phyloP scores from a whole-genome alignment of 2,329 filamentous ascomycete species.

The Hypoxylon sp. region DNA sequence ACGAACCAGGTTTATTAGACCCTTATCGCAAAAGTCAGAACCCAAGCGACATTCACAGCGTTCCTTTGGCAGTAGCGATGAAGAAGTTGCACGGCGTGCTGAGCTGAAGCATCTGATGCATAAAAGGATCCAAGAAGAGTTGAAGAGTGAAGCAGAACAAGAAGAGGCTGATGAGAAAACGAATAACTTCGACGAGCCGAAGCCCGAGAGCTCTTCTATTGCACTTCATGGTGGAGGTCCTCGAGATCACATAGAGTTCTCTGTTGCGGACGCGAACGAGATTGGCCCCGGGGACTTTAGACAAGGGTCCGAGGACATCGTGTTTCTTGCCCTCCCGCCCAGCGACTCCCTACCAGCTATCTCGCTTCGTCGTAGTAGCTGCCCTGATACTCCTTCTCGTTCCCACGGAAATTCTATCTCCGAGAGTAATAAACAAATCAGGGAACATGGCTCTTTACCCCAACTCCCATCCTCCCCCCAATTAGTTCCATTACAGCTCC shows the following conservation, averaged over 20 bases:
- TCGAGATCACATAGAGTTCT: constrained; percentile 60
- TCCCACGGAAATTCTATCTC: constrained; percentile 25
- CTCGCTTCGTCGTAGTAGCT: constrained; percentile 32
- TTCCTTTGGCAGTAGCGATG: constrained; percentile 57
- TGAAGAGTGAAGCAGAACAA: constrained; percentile 56
- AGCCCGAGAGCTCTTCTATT: constrained; percentile 41
- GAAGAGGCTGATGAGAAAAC: constrained; percentile 47
- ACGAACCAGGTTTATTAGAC: constrained; percentile 55
- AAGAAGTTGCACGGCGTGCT: constrained; percentile 63
- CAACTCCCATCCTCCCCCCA: constrained; percentile 38
- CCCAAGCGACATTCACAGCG: constrained; percentile 52
- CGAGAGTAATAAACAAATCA: constrained; percentile 15
- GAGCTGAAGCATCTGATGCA: constrained; percentile 64
- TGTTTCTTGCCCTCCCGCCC: constrained; percentile 17
- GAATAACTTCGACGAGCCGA: constrained; percentile 38
- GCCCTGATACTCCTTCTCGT: constrained; percentile 15
- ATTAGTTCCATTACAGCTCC: constrained; percentile 35
- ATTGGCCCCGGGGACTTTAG: constrained; percentile 17
- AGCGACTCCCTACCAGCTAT: constrained; percentile 13
- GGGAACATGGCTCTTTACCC: constrained; percentile 27
- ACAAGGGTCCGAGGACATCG: constrained; percentile 5
- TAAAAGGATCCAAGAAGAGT: constrained; percentile 65
- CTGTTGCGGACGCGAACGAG: constrained; percentile 41
- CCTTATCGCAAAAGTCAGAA: constrained; percentile 56
- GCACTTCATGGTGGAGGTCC: constrained; percentile 53